Conservation (phyloP, 371 early-diverging fungal genomes). For the Lichtheimia ornata region DNA sequence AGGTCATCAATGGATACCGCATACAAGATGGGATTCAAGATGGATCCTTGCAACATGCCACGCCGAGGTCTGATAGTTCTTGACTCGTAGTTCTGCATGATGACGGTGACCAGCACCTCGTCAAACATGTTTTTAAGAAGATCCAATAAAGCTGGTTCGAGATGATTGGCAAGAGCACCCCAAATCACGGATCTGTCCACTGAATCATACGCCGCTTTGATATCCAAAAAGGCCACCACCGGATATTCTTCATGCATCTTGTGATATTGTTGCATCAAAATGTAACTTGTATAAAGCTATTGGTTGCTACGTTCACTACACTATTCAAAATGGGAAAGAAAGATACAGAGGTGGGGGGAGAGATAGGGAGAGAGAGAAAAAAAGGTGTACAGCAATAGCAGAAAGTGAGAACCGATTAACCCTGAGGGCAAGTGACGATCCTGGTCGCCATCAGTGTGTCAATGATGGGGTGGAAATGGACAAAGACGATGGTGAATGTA, state of each 20-base stretch:
- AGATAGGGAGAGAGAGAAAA: too few species aligned
- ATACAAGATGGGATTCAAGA: conserved; percentile 28
- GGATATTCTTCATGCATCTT: not conserved
- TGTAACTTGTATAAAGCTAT: too few species aligned
- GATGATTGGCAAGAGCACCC: not conserved
- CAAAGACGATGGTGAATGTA: too few species aligned
- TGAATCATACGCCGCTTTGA: conserved; percentile 23
- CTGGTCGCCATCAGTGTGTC: too few species aligned
- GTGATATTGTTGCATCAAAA: too few species aligned
- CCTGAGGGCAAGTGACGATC: too few species aligned
- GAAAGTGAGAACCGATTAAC: too few species aligned
- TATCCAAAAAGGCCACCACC: conserved; percentile 25
- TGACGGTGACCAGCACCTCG: conserved; percentile 7
- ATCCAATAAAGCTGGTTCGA: not conserved
- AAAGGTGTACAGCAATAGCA: too few species aligned
- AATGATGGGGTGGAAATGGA: too few species aligned
- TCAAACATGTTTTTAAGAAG: conserved; percentile 20
- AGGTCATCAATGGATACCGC: conserved; percentile 24
- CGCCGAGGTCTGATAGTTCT: conserved; percentile 8
- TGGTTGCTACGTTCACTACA: too few species aligned
- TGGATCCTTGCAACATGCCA: conserved; percentile 26
- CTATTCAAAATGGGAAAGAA: too few species aligned
- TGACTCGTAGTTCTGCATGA: conserved; percentile 5
- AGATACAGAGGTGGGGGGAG: too few species aligned
- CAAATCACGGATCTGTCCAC: conserved; percentile 17